Percentiles rank a stretch among this genome's conserved stretches.
Evolutionary conservation across 2,329 filamentous ascomycete genomes (phyloP).

Genomic region (Volutella citrinella): DNA sequence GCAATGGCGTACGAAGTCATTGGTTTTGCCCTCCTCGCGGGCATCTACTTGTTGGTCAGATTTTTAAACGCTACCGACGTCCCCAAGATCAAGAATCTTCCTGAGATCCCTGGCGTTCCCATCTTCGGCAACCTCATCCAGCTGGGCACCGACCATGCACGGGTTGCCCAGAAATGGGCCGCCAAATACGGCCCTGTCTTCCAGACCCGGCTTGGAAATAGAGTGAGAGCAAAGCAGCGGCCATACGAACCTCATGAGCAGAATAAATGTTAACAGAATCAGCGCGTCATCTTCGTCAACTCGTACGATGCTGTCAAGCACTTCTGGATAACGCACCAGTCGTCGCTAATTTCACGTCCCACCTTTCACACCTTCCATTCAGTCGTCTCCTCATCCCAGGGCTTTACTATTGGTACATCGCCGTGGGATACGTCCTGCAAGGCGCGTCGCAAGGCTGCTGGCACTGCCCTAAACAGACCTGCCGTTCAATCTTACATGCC

Average conservation of each 20-base stretch:
- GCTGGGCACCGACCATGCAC: constrained; percentile 56
- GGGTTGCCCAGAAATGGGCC: constrained; percentile 53
- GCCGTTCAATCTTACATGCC: constrained; percentile 78
- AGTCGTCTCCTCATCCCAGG: constrained; percentile 72
- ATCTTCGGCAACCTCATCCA: constrained; percentile 63
- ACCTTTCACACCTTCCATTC: constrained; percentile 80
- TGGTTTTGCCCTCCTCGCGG: constrained; percentile 4
- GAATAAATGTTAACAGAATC: constrained; percentile 21
- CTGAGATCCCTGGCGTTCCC: constrained; percentile 59
- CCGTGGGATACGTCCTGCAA: constrained; percentile 84
- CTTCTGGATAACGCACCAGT: constrained; percentile 77
- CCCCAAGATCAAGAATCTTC: constrained; percentile 59
- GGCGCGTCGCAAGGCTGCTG: constrained; percentile 71
- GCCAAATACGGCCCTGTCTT: constrained; percentile 63
- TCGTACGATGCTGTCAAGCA: constrained; percentile 70
- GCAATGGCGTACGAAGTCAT: constrained; percentile 10
- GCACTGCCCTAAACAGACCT: constrained; percentile 73
- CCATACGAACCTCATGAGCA: too few relatives aligned
- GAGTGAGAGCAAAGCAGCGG: too few relatives aligned
- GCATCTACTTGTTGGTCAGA: constrained; percentile 22
- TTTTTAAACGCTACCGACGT: constrained; percentile 49
- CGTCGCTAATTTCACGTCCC: constrained; percentile 72
- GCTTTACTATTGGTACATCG: constrained; percentile 79
- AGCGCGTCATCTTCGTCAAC: constrained; percentile 74
- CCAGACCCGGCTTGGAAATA: constrained; percentile 67